Base-by-base conservation (phyloP, 1,284 basidiomycete species). In the Psilocybe mexicana region DNA sequence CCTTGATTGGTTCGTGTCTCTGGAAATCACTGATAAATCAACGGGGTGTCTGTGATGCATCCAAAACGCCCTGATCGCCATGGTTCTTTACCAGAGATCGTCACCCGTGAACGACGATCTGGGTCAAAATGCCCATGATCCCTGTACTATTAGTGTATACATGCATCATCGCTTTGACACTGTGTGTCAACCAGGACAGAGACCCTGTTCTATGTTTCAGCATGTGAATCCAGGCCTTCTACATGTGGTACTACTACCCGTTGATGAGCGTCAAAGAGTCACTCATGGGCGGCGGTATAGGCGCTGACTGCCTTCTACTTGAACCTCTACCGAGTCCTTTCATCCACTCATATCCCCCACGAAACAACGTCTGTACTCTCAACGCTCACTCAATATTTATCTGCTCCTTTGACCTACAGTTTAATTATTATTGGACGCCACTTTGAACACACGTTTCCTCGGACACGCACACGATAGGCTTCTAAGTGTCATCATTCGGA, bases 291-390 rank as follows among this genome's bases (percentile, higher is more conserved):
- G 46, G 46, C 48, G 46, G 11, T 45, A 51, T 56, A 51, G 48
- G 40, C 55, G 55, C 55, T 56, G 55, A 40, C 1, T 26, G 33
- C 25, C 43, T 51, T 56, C 6, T 35, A 51, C 48, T 40, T 45
- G n/a, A 28, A 43, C 48, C 55, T 23, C 30, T 6, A 33, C 43
- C 8, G 50, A 35, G 11, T 51, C 48, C 43, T 12, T 24, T 25
- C 30, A 28, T 12, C 12, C 3, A n/a, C 4, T 6, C 36, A 23
- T 30, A 35, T 6, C 4, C 4, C 2, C 2, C 11, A 38, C 5
- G 28, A 28, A n/a, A 23, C 3, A 11, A 28, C 2, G 24, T 8
- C 10, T 33, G 33, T 25, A 11, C 24, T 18, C 18, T 18, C 18
- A 18, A 45, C 18, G 18, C 43, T 8, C 25, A n/a, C 1, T 12